Conservation (phyloP, 2,329 filamentous ascomycete genomes). For the Colletotrichum brevisporum region DNA sequence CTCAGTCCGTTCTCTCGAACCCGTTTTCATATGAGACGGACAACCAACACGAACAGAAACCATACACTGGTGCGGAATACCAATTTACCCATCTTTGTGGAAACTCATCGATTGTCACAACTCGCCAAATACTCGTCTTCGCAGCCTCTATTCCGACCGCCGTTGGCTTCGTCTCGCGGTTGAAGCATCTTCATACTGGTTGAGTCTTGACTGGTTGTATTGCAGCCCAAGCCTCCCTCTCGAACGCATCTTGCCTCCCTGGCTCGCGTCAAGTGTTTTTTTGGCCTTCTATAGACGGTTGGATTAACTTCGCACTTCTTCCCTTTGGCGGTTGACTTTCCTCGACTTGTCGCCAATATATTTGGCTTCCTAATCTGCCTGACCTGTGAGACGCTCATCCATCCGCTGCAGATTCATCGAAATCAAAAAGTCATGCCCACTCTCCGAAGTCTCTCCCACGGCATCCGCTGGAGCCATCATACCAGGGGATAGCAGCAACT, state of each 20-base stretch:
- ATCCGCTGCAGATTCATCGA: not conserved
- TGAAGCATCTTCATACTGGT: not conserved
- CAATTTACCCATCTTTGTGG: no score
- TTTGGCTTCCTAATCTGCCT: not conserved
- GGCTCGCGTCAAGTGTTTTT: no score
- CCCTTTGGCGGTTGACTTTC: not conserved
- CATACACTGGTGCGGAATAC: no score
- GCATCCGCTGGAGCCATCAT: not conserved
- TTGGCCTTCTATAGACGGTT: no score
- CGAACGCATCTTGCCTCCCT: not conserved
- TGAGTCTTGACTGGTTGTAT: no score
- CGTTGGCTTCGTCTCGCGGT: not conserved
- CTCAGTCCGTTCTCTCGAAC: not conserved
- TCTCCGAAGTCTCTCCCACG: not conserved
- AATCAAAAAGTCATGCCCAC: not conserved
- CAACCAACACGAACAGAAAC: no score
- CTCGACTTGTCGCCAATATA: not conserved
- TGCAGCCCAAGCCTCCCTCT: not conserved
- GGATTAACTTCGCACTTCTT: no score
- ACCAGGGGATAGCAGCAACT: not conserved
- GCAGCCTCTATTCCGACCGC: not conserved
- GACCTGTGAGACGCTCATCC: not conserved
- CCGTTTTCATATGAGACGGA: not conserved
- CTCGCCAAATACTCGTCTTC: not conserved
- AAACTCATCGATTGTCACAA: no score